These are phyloP conservation scores for Arxiozyma heterogenica DNA, from an alignment of 1,139 yeast genomes.

Conservation along the genomic window DNA sequence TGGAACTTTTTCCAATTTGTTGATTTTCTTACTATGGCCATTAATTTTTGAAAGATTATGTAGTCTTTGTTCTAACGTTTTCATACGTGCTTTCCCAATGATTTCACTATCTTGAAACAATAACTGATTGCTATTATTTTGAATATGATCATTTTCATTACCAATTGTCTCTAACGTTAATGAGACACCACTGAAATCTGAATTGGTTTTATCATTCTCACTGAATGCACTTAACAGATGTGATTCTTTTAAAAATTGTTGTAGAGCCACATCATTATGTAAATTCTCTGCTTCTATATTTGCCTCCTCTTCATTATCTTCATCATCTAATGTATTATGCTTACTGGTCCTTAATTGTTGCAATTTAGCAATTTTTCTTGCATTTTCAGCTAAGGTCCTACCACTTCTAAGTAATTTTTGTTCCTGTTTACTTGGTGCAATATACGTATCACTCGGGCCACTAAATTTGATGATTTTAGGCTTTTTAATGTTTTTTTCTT, in stretches of 20 bases:
- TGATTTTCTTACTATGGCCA: slow-evolving; percentile 31
- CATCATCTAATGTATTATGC: slow-evolving; percentile 11
- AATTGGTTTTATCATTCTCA: slow-evolving; percentile 6
- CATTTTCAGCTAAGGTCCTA: slow-evolving; percentile 22
- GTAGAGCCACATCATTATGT: slow-evolving; percentile 74
- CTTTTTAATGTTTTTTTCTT: slow-evolving; percentile 5
- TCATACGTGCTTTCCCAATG: slow-evolving; percentile 68
- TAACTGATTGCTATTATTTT: slow-evolving; percentile 9
- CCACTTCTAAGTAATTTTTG: slow-evolving; percentile 37
- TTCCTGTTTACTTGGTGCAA: slow-evolving; percentile 37
- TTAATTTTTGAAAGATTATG: slow-evolving; percentile 45
- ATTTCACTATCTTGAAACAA: slow-evolving; percentile 48
- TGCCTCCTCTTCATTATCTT: slow-evolving; percentile 29
- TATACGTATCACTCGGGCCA: slow-evolving; percentile 23
- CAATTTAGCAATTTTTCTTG: slow-evolving; percentile 5
- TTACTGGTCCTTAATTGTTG: background rate
- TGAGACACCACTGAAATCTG: slow-evolving; percentile 63
- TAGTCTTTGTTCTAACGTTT: slow-evolving; percentile 64
- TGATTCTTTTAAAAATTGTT: slow-evolving; percentile 73
- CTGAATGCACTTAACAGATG: slow-evolving; percentile 60
- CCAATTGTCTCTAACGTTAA: slow-evolving; percentile 53
- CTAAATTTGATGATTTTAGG: slow-evolving; percentile 42
- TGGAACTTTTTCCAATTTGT: slow-evolving; percentile 68
- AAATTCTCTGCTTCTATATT: slow-evolving; percentile 39
- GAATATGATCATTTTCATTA: slow-evolving; percentile 8